Evolutionary conservation across 2,329 filamentous ascomycete species (phyloP).

Genomic region (Keithomyces neogunnii): DNA sequence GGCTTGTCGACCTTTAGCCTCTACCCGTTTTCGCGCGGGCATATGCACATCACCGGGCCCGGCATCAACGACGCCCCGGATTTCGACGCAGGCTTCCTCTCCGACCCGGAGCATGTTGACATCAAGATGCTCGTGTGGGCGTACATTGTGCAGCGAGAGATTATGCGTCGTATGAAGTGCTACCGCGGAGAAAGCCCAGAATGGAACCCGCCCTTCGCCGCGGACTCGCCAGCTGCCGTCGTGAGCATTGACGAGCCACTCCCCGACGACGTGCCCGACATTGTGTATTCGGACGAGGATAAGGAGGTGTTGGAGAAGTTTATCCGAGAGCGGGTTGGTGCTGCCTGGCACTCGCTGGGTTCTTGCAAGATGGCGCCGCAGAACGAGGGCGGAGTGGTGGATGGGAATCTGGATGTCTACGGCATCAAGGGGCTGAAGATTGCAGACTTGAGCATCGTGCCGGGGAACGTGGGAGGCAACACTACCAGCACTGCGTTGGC

Average conservation of each 20-base stretch:
- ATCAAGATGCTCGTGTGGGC: slow-evolving; percentile 53
- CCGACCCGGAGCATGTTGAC: slow-evolving; percentile 44
- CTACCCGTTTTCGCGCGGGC: background rate
- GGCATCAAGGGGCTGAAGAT: slow-evolving; percentile 33
- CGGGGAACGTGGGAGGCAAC: slow-evolving; percentile 35
- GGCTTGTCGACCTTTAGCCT: background rate
- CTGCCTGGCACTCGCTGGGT: slow-evolving; percentile 38
- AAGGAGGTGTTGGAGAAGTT: slow-evolving; percentile 38
- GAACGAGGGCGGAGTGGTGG: slow-evolving; percentile 30
- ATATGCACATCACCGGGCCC: slow-evolving; percentile 41
- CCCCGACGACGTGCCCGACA: slow-evolving; percentile 29
- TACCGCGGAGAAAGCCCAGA: slow-evolving; percentile 39
- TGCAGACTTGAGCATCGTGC: slow-evolving; percentile 28
- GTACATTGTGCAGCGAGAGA: slow-evolving; percentile 58
- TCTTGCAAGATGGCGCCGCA: slow-evolving; percentile 37
- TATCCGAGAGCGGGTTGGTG: slow-evolving; percentile 30
- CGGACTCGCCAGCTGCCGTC: slow-evolving; percentile 29
- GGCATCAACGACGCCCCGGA: slow-evolving; percentile 35
- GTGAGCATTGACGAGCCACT: slow-evolving; percentile 4
- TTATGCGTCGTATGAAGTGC: slow-evolving; percentile 46
- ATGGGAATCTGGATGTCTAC: slow-evolving; percentile 30
- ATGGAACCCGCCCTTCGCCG: slow-evolving; percentile 31
- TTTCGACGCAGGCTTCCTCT: slow-evolving; percentile 51
- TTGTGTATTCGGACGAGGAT: slow-evolving; percentile 37
- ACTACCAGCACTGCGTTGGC: slow-evolving; percentile 39